Percentiles rank a stretch among this genome's conserved stretches.
These are phyloP conservation scores for Corylus avellana DNA, from an alignment of 306 rosid species.

Conservation along the genomic window DNA sequence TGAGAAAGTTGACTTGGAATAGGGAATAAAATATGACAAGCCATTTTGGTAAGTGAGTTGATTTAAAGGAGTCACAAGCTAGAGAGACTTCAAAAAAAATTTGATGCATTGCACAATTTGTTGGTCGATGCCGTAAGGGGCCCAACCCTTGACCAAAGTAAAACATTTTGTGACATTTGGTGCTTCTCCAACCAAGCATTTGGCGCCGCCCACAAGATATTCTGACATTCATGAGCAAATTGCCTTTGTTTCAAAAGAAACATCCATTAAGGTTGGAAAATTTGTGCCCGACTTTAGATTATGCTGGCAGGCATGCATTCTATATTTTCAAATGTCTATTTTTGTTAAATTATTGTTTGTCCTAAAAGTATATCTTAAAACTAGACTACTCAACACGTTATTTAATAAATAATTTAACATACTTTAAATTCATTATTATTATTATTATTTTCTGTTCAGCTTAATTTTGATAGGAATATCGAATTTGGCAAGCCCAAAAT, in stretches of 20 bases:
- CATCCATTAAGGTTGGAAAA: constrained; percentile 10
- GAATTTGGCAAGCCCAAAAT: no score
- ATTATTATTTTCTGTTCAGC: no score
- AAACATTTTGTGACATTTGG: background rate
- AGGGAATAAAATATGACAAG: constrained; percentile 8
- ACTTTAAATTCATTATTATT: no score
- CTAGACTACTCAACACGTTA: no score
- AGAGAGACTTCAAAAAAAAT: background rate
- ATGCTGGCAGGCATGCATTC: background rate
- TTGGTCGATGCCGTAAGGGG: constrained; percentile 7
- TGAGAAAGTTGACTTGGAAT: background rate
- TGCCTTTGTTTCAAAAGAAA: constrained; percentile 22
- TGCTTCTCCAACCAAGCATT: background rate
- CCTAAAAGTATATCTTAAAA: no score
- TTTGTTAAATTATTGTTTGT: background rate
- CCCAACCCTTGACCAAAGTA: constrained; percentile 15
- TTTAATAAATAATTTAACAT: no score
- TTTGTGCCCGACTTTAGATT: background rate
- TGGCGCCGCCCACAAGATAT: constrained; percentile 26
- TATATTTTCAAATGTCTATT: background rate
- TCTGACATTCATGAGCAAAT: constrained; percentile 11
- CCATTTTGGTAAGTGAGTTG: constrained; percentile 13
- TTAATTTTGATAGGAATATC: no score
- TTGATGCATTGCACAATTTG: constrained; percentile 8
- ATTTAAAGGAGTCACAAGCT: background rate